Base-by-base conservation (phyloP, 2,329 filamentous ascomycete genomes). In the Diaporthe caulivora region DNA sequence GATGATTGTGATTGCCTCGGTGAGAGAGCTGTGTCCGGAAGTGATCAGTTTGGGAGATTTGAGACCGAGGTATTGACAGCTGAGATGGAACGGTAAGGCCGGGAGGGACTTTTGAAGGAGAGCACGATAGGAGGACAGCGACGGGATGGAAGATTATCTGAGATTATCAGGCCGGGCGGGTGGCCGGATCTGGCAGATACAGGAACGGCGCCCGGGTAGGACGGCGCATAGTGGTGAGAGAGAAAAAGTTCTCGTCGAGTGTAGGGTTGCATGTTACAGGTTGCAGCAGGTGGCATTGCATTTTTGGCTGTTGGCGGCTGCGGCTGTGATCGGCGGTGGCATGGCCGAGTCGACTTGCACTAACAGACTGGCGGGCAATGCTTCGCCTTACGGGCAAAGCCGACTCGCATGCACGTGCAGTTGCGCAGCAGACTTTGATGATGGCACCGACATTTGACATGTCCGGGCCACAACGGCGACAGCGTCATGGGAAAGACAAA, bases 311-410 rank as follows among this genome's bases (percentile, higher is more conserved):
- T 37, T 65, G 60, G 60, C 60, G 42, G 60, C 60, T 65, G 60
- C 60, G 60, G 60, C 60, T 24, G 31, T 49, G 60, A 65, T 65
- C 60, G 60, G 40, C 60, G 60, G 42, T 49, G 60, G 26, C 29
- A 64, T 64, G 60, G 58, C 58, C 58, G 58, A 42, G 9, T 49
- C 42, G 58, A 44, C 9, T 34, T 65, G 29, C 26, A 65, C 44
- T 51, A 58, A 58, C 54, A 42, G 15, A 21, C 18, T 47, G 68
- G 42, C 68, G 44, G 54, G 67, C 67, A 60, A 54, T 60, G 68
- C 68, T 70, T 60, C 68, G 68, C 68, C 68, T 26, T 47, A 44
- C 68, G 68, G 68, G 21, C 54, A 70, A 60, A 49, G 40, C 68
- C 68, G 68, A 70, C 44, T 18, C 44, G 5, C 5, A 51, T 34